Evolutionary conservation across 2,329 filamentous ascomycete species (phyloP).

Genomic region (Diaporthe humulicola): DNA sequence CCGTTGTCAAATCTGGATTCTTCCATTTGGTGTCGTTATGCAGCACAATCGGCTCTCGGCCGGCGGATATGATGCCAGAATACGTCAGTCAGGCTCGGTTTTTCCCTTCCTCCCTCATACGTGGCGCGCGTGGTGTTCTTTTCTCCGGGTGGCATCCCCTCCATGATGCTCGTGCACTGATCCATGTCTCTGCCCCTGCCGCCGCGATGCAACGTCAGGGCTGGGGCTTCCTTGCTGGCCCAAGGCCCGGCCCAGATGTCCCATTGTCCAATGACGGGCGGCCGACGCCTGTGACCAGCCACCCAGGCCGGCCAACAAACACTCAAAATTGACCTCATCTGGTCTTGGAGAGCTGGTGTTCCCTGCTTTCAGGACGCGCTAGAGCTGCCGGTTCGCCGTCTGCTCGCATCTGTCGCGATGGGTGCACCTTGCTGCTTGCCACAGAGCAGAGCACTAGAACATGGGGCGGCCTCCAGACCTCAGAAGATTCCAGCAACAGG

Average conservation of each 20-base stretch:
- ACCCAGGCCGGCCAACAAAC: conserved; percentile 6
- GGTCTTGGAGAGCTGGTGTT: conserved; percentile 35
- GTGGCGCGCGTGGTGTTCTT: conserved; percentile 19
- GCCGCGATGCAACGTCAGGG: background rate
- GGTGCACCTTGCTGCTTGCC: conserved; percentile 13
- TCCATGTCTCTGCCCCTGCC: conserved; percentile 28
- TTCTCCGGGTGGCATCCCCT: background rate
- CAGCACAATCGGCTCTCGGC: conserved; percentile 3
- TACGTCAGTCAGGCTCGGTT: conserved; percentile 1
- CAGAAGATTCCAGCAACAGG: conserved; percentile 10
- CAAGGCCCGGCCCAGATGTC: conserved; percentile 10
- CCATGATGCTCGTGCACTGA: conserved; percentile 8
- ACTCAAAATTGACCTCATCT: conserved; percentile 41
- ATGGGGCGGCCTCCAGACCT: conserved; percentile 7
- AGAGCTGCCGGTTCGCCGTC: conserved; percentile 28
- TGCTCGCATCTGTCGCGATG: background rate
- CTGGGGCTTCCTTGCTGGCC: conserved; percentile 20
- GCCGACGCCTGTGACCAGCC: conserved; percentile 33
- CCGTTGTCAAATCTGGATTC: background rate
- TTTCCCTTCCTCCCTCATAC: background rate
- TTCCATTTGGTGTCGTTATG: background rate
- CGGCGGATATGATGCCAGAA: conserved; percentile 1
- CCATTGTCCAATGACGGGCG: conserved; percentile 37
- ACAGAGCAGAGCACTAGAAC: background rate
- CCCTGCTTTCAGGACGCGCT: conserved; percentile 38